These are phyloP conservation scores for Pleurotus salmoneostramineus DNA, from an alignment of 768 basidiomycete species.

Conservation along the genomic window DNA sequence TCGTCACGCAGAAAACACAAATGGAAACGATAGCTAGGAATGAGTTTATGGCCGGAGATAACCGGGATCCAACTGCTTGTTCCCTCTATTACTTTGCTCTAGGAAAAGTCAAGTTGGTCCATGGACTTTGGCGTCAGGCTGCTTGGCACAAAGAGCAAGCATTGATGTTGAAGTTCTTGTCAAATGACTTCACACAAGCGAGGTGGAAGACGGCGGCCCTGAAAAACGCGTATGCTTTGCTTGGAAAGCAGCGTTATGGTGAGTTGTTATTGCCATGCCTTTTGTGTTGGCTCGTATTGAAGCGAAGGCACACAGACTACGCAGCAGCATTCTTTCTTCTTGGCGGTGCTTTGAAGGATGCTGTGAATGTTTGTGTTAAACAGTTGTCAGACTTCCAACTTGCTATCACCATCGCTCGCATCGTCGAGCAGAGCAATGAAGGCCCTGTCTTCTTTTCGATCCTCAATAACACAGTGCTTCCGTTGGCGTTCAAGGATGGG, in stretches of 20 bases:
- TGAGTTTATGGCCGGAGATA: conserved; percentile 85
- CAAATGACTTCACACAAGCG: conserved; percentile 80
- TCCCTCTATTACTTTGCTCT: conserved; percentile 94
- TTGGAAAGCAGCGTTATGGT: conserved; percentile 93
- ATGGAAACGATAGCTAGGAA: conserved; percentile 89
- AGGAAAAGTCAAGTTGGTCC: conserved; percentile 87
- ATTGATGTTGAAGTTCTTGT: conserved; percentile 87
- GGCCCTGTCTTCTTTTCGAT: conserved; percentile 74
- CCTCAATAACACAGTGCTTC: conserved; percentile 72
- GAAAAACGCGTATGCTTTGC: conserved; percentile 93
- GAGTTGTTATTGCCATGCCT: conserved; percentile 19
- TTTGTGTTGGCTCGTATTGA: not conserved
- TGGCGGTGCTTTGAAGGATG: conserved; percentile 84
- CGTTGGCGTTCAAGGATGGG: conserved; percentile 79
- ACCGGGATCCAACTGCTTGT: conserved; percentile 84
- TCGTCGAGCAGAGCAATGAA: conserved; percentile 78
- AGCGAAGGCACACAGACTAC: conserved; percentile 57
- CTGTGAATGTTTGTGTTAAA: conserved; percentile 84
- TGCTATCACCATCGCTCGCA: conserved; percentile 81
- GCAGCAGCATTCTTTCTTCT: conserved; percentile 98
- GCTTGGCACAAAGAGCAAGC: conserved; percentile 89
- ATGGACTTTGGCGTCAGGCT: conserved; percentile 94
- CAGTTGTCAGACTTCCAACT: conserved; percentile 90
- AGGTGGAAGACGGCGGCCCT: conserved; percentile 91
- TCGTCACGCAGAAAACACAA: conserved; percentile 57